These are phyloP conservation scores for Themeda triandra DNA, from an alignment of 176 grass and related monocot species.

Conservation along the genomic window DNA sequence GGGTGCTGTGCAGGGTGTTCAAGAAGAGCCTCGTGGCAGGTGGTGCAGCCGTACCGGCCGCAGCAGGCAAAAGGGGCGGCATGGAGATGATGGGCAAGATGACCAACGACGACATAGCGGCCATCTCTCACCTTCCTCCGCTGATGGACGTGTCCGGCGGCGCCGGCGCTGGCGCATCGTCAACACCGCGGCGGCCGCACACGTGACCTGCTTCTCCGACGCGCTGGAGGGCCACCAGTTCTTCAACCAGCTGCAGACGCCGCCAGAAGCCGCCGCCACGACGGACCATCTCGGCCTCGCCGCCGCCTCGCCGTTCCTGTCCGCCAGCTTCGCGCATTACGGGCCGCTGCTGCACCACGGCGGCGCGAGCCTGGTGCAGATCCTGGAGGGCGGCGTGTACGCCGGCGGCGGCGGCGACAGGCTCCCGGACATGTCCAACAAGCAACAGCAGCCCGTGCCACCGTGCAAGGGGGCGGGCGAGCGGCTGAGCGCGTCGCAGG, in stretches of 20 bases:
- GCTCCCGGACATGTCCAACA: background rate
- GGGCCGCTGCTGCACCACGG: conserved; percentile 30
- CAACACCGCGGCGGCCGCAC: conserved; percentile 10
- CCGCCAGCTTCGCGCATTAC: conserved; percentile 22
- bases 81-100: background rate
- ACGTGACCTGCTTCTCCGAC: conserved; percentile 99
- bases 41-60: background rate
- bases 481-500: conserved; percentile 42
- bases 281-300: conserved; percentile 6
- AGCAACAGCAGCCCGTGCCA: background rate
- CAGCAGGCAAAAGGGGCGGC: background rate
- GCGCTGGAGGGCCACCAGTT: conserved; percentile 54
- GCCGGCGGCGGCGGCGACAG: background rate
- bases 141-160: conserved; percentile 50
- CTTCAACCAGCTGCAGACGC: conserved; percentile 20
- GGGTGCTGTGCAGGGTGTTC: conserved; percentile 87
- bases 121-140: conserved; percentile 29
- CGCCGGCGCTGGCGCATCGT: background rate
- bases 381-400: conserved; percentile 43
- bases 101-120: background rate
- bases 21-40: conserved; percentile 48
- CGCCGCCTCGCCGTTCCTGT: conserved; percentile 3
- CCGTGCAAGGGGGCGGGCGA: conserved; percentile 19
- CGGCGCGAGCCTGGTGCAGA: conserved; percentile 51
- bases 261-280: background rate